A percentile compares a stretch with the other conserved stretches of the same genome.
Conservation (phyloP, 164 flowering plant species). For the Berberis vulgaris region DNA sequence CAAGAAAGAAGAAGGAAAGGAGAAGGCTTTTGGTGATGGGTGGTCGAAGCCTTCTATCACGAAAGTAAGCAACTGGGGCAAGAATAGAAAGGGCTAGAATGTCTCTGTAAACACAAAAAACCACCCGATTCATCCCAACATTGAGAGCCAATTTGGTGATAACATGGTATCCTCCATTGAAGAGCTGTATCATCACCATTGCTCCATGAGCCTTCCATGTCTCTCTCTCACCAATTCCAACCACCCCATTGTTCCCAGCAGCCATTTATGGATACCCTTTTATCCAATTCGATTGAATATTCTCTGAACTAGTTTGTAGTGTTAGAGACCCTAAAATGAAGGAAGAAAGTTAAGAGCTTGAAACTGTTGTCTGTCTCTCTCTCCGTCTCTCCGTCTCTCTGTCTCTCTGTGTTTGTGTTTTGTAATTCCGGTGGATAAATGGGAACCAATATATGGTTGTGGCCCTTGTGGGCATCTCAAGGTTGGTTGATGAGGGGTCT, state of each 20-base stretch:
- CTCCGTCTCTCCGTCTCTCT: too few relatives aligned
- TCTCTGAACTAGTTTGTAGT: too few relatives aligned
- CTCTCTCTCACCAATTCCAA: slow-evolving; percentile 19
- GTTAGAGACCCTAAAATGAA: too few relatives aligned
- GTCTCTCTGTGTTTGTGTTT: too few relatives aligned
- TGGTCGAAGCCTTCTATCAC: slow-evolving; percentile 18
- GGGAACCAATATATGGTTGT: too few relatives aligned
- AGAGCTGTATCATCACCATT: slow-evolving; percentile 64
- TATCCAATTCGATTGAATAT: neutral
- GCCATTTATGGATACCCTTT: neutral
- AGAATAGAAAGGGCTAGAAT: slow-evolving; percentile 77
- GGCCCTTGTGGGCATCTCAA: too few relatives aligned
- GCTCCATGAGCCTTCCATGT: slow-evolving; percentile 62
- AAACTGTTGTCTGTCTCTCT: too few relatives aligned
- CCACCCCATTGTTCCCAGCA: neutral
- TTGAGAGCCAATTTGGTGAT: slow-evolving; percentile 85
- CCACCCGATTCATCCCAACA: slow-evolving; percentile 80
- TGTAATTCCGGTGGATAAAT: too few relatives aligned
- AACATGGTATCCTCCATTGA: slow-evolving; percentile 84
- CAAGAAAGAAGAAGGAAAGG: slow-evolving; percentile 76
- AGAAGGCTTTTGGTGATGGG: slow-evolving; percentile 24
- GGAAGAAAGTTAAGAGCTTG: too few relatives aligned
- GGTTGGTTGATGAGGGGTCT: too few relatives aligned
- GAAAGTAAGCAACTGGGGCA: slow-evolving; percentile 71
- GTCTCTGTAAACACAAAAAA: slow-evolving; percentile 82